Conservation (phyloP, 352 stramenopile genomes). For the Thraustotheca clavata region DNA sequence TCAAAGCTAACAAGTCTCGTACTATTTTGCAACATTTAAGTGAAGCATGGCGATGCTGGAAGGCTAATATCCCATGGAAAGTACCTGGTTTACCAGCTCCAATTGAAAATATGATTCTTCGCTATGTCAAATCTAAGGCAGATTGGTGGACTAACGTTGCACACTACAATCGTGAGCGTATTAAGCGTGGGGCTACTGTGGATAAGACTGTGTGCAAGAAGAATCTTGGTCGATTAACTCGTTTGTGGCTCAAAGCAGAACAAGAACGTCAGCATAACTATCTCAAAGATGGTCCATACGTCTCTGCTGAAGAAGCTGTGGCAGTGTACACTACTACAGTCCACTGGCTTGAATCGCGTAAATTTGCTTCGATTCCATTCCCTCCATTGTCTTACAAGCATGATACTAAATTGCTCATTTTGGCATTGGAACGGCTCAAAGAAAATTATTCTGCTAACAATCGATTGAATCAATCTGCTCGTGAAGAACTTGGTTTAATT, state of each 20-base stretch:
- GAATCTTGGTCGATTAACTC: slow-evolving; percentile 97
- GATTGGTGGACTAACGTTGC: slow-evolving; percentile 98
- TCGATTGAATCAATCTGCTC: slow-evolving; percentile 95
- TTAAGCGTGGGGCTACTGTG: slow-evolving; percentile 98
- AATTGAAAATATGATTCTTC: slow-evolving; percentile 99
- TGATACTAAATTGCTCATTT: slow-evolving; percentile 99
- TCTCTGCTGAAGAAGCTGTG: slow-evolving; percentile 98
- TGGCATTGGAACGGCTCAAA: slow-evolving; percentile 98
- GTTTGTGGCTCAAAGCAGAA: slow-evolving; percentile 99
- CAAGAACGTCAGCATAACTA: slow-evolving; percentile 99
- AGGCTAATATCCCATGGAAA: slow-evolving; percentile 99
- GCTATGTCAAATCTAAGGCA: slow-evolving; percentile 99
- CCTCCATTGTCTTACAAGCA: slow-evolving; percentile 99
- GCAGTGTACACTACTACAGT: slow-evolving; percentile 99
- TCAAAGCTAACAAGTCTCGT: slow-evolving; percentile 98
- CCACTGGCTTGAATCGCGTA: slow-evolving; percentile 98
- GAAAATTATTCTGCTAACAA: slow-evolving; percentile 98
- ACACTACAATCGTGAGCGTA: slow-evolving; percentile 99
- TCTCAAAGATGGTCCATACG: slow-evolving; percentile 98
- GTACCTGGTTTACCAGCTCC: slow-evolving; percentile 98
- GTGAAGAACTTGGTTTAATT: slow-evolving; percentile 98
- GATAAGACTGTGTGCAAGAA: slow-evolving; percentile 99
- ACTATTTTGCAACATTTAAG: slow-evolving; percentile 98
- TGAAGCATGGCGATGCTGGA: slow-evolving; percentile 98
- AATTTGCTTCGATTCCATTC: slow-evolving; percentile 99